phyloP scores from a whole-genome alignment of 1,284 basidiomycete species.

The Megacollybia platyphylla region DNA sequence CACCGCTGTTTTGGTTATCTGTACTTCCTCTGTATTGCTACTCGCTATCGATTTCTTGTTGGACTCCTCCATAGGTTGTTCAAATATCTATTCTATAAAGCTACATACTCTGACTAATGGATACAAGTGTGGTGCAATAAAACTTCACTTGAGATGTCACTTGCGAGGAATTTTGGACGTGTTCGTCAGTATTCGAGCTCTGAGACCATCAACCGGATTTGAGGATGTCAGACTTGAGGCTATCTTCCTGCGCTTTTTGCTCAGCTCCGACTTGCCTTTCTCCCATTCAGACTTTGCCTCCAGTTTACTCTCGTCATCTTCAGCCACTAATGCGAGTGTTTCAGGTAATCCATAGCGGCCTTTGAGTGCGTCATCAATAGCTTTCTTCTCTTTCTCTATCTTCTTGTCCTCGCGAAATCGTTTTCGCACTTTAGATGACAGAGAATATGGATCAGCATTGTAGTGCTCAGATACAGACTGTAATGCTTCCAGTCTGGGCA shows the following conservation, averaged over 20 bases:
- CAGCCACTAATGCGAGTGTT: conserved; percentile 42
- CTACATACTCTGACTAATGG: neutral
- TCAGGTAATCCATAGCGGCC: conserved; percentile 65
- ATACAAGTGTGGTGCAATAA: neutral
- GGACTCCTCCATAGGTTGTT: conserved; percentile 2
- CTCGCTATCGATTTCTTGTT: conserved; percentile 32
- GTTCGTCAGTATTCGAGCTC: conserved; percentile 36
- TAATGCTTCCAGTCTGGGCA: conserved; percentile 70
- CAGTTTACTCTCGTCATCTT: conserved; percentile 38
- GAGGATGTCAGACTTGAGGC: conserved; percentile 10
- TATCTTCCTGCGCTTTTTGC: conserved; percentile 35
- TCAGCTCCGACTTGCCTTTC: conserved; percentile 30
- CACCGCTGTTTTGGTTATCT: conserved; percentile 2
- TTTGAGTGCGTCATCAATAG: conserved; percentile 58
- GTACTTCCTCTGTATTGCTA: conserved; percentile 30
- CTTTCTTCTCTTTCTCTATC: conserved; percentile 50
- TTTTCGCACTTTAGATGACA: conserved; percentile 65
- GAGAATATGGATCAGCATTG: conserved; percentile 75
- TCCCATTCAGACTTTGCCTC: conserved; percentile 55
- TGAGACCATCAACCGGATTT: conserved; percentile 24
- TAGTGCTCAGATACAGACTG: conserved; percentile 61
- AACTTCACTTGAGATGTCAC: too few relatives aligned
- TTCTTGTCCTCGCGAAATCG: conserved; percentile 82
- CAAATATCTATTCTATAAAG: conserved; percentile 3
- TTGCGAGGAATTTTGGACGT: neutral